Evolutionary conservation across 371 early-diverging fungal genomes (phyloP).

Genomic region (Mucor indicus): DNA sequence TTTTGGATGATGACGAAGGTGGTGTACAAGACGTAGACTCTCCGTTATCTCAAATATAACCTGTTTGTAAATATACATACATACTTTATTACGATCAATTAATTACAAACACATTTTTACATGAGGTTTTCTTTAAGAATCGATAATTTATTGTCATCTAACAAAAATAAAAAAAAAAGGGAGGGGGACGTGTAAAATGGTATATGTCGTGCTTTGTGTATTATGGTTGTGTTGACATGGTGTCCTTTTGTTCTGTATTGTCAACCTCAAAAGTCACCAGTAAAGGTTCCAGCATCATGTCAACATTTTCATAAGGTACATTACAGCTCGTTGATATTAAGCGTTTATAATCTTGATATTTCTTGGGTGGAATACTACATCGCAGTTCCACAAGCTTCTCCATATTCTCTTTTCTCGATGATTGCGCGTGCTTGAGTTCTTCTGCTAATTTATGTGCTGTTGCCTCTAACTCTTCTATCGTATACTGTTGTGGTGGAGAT

Average conservation of each 20-base stretch:
- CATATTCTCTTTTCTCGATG: conserved; percentile 13
- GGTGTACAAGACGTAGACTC: background rate
- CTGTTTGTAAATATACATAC: background rate
- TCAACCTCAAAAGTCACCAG: conserved; percentile 25
- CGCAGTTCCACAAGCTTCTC: conserved; percentile 19
- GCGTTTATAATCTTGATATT: conserved; percentile 45
- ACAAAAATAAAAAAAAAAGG: too few relatives aligned
- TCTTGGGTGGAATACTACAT: conserved; percentile 29
- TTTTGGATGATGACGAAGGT: conserved; percentile 4
- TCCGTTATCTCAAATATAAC: conserved; percentile 1
- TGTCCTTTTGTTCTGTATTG: background rate
- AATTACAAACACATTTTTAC: too few relatives aligned
- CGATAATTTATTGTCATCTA: too few relatives aligned
- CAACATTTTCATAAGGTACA: conserved; percentile 47
- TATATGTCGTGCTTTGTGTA: background rate
- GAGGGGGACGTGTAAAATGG: background rate
- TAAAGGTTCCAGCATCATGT: conserved; percentile 37
- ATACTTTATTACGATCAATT: too few relatives aligned
- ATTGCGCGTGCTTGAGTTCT: conserved; percentile 7
- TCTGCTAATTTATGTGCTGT: background rate
- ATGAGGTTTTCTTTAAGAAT: too few relatives aligned
- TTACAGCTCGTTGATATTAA: conserved; percentile 48
- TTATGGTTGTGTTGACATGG: background rate
- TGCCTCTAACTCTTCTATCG: conserved; percentile 3
- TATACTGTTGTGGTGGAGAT: conserved; percentile 3